Evolutionary conservation across 768 basidiomycete species (phyloP).

Genomic region (Fomitopsis serialis): DNA sequence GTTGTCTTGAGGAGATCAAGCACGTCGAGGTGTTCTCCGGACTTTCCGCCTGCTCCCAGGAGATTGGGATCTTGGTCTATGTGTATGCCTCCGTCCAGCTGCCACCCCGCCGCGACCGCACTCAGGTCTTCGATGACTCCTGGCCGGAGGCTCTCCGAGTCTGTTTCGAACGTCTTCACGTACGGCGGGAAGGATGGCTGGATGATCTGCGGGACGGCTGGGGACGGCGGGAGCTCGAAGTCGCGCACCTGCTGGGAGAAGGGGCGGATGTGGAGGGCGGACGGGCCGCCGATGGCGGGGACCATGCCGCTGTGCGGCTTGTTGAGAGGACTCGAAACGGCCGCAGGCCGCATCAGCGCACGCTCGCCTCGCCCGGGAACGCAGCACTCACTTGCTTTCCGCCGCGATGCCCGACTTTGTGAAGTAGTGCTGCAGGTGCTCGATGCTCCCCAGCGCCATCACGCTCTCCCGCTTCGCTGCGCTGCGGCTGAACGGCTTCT

Average conservation of each 20-base stretch:
- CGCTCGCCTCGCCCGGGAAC: constrained; percentile 2
- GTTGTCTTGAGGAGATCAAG: constrained; percentile 72
- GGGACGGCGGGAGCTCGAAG: constrained; percentile 69
- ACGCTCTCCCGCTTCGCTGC: constrained; percentile 93
- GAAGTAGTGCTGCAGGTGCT: constrained; percentile 93
- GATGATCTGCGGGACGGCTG: constrained; percentile 42
- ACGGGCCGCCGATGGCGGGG: constrained; percentile 66
- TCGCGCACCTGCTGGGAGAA: constrained; percentile 35
- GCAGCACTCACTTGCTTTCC: constrained; percentile 59
- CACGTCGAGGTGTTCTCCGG: constrained; percentile 44
- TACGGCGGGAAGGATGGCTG: constrained; percentile 45
- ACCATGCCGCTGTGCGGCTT: constrained; percentile 61
- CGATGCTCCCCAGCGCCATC: constrained; percentile 92
- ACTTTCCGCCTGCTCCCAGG: constrained; percentile 17
- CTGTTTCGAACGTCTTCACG: constrained; percentile 62
- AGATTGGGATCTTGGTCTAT: constrained; percentile 14
- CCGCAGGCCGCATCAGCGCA: constrained; percentile 12
- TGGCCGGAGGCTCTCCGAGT: constrained; percentile 74
- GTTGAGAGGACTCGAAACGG: constrained; percentile 31
- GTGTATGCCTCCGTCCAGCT: constrained; percentile 27
- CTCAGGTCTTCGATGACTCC: constrained; percentile 73
- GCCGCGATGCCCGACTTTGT: constrained; percentile 79
- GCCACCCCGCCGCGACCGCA: constrained; percentile 61
- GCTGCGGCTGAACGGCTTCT: constrained; percentile 84
- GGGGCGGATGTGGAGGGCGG: constrained; percentile 15